Evolutionary conservation across 2,329 filamentous ascomycete species (phyloP).

Genomic region (Diaporthe destruens): DNA sequence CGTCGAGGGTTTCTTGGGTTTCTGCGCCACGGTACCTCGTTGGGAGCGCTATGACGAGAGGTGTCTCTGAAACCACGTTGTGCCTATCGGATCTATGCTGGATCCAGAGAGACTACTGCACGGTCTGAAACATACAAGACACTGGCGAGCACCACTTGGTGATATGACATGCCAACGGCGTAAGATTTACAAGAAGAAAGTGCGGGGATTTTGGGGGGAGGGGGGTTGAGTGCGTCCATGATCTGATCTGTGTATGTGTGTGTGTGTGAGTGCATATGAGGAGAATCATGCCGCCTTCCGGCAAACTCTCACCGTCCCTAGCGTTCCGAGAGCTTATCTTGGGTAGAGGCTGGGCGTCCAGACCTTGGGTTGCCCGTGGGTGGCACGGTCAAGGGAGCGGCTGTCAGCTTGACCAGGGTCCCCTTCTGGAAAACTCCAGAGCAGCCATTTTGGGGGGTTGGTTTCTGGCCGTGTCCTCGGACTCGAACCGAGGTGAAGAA

Average conservation of each 20-base stretch:
- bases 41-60: slow-evolving; percentile 20
- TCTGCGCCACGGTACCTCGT: slow-evolving; percentile 21
- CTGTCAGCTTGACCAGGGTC: slow-evolving; percentile 13
- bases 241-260: neutral
- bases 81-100: slow-evolving; percentile 29
- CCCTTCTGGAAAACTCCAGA: slow-evolving; percentile 12
- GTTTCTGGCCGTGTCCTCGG: neutral
- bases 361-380: neutral
- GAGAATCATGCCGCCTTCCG: slow-evolving; percentile 30
- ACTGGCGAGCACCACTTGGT: slow-evolving; percentile 2
- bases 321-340: slow-evolving; percentile 31
- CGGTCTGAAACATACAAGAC: slow-evolving; percentile 21
- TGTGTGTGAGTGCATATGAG: neutral
- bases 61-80: slow-evolving; percentile 27
- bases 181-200: neutral
- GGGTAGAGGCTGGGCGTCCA: slow-evolving; percentile 20
- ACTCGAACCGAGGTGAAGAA: slow-evolving; percentile 13
- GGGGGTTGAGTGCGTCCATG: neutral
- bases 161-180: slow-evolving; percentile 31
- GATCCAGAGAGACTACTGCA: slow-evolving; percentile 28
- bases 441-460: neutral
- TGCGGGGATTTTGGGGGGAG: slow-evolving; percentile 9
- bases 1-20: slow-evolving; percentile 11
- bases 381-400: slow-evolving; percentile 18
- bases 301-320: slow-evolving; percentile 8